phyloP scores from a whole-genome alignment of 2,329 filamentous ascomycete genomes.

The Ophiocordyceps robertsii region DNA sequence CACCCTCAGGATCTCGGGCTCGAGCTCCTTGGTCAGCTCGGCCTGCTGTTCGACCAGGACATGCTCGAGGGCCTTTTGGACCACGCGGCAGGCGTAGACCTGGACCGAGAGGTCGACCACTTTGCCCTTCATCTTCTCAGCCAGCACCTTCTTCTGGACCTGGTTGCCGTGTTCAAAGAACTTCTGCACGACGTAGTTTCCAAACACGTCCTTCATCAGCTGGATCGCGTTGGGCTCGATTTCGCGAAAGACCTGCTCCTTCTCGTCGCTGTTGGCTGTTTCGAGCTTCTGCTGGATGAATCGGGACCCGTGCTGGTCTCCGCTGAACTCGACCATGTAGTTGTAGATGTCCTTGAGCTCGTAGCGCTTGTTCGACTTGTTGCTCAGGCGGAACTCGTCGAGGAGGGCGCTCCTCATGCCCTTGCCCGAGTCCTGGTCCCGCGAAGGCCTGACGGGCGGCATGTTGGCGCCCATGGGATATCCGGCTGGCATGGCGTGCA shows the following conservation, averaged over 20 bases:
- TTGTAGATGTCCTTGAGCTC: constrained; percentile 83
- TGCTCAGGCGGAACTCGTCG: constrained; percentile 66
- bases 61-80: constrained; percentile 90
- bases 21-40: constrained; percentile 69
- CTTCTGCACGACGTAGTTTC: constrained; percentile 97
- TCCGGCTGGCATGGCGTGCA: constrained; percentile 19
- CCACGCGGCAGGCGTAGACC: constrained; percentile 89
- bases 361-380: constrained; percentile 58
- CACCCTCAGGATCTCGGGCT: constrained; percentile 60
- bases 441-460: constrained; percentile 21
- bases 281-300: constrained; percentile 93
- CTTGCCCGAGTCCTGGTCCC: constrained; percentile 45
- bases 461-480: constrained; percentile 15
- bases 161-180: constrained; percentile 95
- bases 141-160: constrained; percentile 77
- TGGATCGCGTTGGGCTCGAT: constrained; percentile 74
- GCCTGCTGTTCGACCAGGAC: constrained; percentile 87
- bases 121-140: constrained; percentile 76
- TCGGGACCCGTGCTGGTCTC: constrained; percentile 87
- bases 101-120: constrained; percentile 69
- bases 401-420: constrained; percentile 58
- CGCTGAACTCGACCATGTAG: constrained; percentile 85
- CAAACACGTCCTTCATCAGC: constrained; percentile 92
- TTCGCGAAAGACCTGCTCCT: constrained; percentile 79
- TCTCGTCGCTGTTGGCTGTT: constrained; percentile 89